phyloP scores from a whole-genome alignment of 495 filamentous ascomycete species.

The Trichoderma gamsii region DNA sequence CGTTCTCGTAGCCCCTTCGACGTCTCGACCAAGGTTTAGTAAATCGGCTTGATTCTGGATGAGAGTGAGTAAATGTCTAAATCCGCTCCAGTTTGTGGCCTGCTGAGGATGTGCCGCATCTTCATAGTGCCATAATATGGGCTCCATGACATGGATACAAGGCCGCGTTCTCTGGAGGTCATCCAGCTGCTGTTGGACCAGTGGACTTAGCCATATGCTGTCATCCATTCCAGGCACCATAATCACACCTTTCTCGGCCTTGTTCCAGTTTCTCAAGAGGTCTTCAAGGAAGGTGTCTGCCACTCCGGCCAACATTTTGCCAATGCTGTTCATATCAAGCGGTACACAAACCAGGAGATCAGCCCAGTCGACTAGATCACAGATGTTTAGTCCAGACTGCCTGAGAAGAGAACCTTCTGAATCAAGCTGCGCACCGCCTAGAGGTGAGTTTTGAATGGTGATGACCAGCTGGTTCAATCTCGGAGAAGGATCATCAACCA shows the following conservation, averaged over 20 bases:
- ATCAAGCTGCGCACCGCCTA: constrained; percentile 24
- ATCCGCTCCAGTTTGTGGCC: constrained; percentile 58
- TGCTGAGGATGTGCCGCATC: constrained; percentile 41
- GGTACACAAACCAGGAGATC: constrained; percentile 76
- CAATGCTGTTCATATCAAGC: constrained; percentile 74
- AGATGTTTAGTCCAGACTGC: constrained; percentile 47
- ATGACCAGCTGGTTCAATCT: constrained; percentile 48
- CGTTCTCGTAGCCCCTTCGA: constrained; percentile 43
- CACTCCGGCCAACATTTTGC: constrained; percentile 75
- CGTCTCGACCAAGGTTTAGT: constrained; percentile 53
- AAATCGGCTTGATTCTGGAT: constrained; percentile 62
- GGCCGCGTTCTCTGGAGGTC: constrained; percentile 76
- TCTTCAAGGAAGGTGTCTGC: constrained; percentile 68
- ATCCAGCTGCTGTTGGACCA: constrained; percentile 71
- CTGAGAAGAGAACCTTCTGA: constrained; percentile 31
- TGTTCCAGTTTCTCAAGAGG: constrained; percentile 74
- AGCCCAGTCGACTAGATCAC: constrained; percentile 77
- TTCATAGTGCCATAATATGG: constrained; percentile 68
- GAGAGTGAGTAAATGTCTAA: constrained; percentile 56
- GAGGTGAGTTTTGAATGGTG: constrained; percentile 39
- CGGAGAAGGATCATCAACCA: constrained; percentile 48
- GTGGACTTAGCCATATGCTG: constrained; percentile 72
- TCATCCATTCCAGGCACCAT: constrained; percentile 77
- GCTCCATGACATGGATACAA: constrained; percentile 66
- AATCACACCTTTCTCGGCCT: constrained; percentile 66